Evolutionary conservation across 2,329 filamentous ascomycete species (phyloP).

Genomic region (Phaeoacremonium minimum): DNA sequence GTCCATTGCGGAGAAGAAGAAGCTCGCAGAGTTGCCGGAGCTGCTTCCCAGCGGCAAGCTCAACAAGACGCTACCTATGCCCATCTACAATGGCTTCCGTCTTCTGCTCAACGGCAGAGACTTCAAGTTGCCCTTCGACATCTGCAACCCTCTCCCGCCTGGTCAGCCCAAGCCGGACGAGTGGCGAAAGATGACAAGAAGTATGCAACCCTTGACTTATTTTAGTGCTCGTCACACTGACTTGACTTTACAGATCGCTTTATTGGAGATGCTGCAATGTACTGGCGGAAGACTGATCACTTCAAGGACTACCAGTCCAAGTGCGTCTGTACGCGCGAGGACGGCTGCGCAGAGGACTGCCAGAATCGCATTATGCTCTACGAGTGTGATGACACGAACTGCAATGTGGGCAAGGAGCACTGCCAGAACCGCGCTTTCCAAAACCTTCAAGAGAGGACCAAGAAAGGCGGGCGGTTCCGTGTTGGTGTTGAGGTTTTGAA

Average conservation of each 20-base stretch:
- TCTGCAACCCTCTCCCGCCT: constrained; percentile 81
- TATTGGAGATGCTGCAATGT: constrained; percentile 73
- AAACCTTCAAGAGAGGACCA: constrained; percentile 68
- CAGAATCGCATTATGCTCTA: constrained; percentile 97
- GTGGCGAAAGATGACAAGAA: constrained; percentile 88
- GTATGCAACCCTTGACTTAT: constrained; percentile 44
- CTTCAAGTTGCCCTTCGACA: constrained; percentile 85
- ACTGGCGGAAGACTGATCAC: constrained; percentile 77
- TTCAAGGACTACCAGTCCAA: constrained; percentile 70
- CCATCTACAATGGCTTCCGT: constrained; percentile 73
- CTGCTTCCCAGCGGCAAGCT: constrained; percentile 39
- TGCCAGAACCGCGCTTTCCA: constrained; percentile 90
- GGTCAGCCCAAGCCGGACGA: constrained; percentile 90
- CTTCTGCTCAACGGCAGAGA: constrained; percentile 69
- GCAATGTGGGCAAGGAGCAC: constrained; percentile 65
- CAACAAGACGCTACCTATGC: constrained; percentile 63
- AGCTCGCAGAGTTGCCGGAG: constrained; percentile 41
- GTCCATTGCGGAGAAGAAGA: constrained; percentile 47
- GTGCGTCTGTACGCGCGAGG: constrained; percentile 73
- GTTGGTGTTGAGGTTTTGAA: constrained; percentile 94
- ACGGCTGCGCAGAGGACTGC: constrained; percentile 83
- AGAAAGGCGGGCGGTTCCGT: constrained; percentile 78
- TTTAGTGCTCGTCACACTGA: constrained; percentile 9
- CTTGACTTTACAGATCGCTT: constrained; percentile 67
- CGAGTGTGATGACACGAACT: constrained; percentile 90